Evolutionary conservation across 2,329 filamentous ascomycete genomes (phyloP).

Genomic region (Lachnellula occidentalis): DNA sequence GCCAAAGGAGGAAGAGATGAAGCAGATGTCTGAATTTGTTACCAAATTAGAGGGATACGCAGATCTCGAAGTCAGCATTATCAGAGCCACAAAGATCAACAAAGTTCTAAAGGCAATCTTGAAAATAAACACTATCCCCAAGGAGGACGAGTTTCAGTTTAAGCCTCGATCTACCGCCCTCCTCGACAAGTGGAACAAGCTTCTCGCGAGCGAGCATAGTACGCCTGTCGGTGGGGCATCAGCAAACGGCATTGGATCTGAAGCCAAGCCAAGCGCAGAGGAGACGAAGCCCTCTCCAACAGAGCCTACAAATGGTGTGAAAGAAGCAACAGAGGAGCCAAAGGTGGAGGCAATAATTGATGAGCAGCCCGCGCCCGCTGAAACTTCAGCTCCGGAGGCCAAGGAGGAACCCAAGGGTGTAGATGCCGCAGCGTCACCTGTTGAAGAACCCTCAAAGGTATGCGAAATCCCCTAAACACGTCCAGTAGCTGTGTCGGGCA

Average conservation of each 20-base stretch:
- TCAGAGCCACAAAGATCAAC: slow-evolving; percentile 92
- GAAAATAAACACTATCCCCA: slow-evolving; percentile 74
- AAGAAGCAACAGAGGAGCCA: slow-evolving; percentile 29
- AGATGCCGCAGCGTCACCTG: slow-evolving; percentile 1
- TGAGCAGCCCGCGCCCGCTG: slow-evolving; percentile 35
- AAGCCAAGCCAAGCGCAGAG: slow-evolving; percentile 35
- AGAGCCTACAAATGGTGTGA: slow-evolving; percentile 28
- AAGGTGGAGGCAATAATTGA: slow-evolving; percentile 30
- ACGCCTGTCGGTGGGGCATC: slow-evolving; percentile 31
- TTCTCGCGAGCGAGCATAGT: slow-evolving; percentile 58
- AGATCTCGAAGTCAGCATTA: slow-evolving; percentile 83
- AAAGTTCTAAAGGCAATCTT: slow-evolving; percentile 95
- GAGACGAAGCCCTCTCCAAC: slow-evolving; percentile 23
- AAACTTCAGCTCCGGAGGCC: slow-evolving; percentile 22
- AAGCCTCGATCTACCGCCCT: slow-evolving; percentile 75
- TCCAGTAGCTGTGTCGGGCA: neutral
- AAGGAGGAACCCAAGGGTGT: slow-evolving; percentile 32
- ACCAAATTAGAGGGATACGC: slow-evolving; percentile 74
- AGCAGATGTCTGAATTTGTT: slow-evolving; percentile 69
- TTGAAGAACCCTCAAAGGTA: slow-evolving; percentile 23
- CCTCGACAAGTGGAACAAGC: slow-evolving; percentile 83
- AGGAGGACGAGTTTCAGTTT: slow-evolving; percentile 85
- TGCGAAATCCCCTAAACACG: neutral
- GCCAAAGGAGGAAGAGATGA: slow-evolving; percentile 83
- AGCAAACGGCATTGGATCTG: slow-evolving; percentile 31